Conservation (phyloP, 2,329 filamentous ascomycete genomes). For the Bretziella fagacearum region DNA sequence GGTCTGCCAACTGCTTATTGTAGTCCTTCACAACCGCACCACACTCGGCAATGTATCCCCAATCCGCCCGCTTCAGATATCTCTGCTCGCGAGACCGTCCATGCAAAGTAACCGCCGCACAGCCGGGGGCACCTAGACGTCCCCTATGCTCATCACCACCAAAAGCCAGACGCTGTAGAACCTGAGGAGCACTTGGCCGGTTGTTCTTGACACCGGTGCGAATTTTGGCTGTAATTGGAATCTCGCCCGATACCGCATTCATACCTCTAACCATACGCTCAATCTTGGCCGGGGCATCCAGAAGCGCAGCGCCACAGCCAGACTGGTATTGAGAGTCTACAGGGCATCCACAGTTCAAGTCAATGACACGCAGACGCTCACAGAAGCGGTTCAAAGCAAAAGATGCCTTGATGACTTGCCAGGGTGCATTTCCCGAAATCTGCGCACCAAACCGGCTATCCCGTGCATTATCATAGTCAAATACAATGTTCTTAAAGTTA, state of each 20-base stretch:
- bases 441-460: constrained; percentile 86
- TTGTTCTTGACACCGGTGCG: constrained; percentile 75
- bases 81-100: constrained; percentile 86
- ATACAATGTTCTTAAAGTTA: constrained; percentile 30
- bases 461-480: constrained; percentile 64
- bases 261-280: constrained; percentile 93
- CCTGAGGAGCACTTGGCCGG: constrained; percentile 60
- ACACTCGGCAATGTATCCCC: constrained; percentile 85
- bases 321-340: constrained; percentile 85
- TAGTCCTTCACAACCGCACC: constrained; percentile 68
- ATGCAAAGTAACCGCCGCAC: constrained; percentile 90
- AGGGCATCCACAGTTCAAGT: constrained; percentile 92
- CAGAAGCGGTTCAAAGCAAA: constrained; percentile 62
- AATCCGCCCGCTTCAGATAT: constrained; percentile 84
- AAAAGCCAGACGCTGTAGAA: constrained; percentile 68
- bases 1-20: constrained; percentile 46
- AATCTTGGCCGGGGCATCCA: constrained; percentile 75
- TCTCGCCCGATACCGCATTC: constrained; percentile 79
- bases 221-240: constrained; percentile 89
- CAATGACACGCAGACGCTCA: constrained; percentile 74
- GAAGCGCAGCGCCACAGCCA: constrained; percentile 76
- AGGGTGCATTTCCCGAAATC: constrained; percentile 82
- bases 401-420: constrained; percentile 75
- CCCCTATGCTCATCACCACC: constrained; percentile 57
- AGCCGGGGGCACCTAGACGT: constrained; percentile 58